These are phyloP conservation scores for Starmerella geochares DNA, from an alignment of 805 yeast species.

Conservation along the genomic window DNA sequence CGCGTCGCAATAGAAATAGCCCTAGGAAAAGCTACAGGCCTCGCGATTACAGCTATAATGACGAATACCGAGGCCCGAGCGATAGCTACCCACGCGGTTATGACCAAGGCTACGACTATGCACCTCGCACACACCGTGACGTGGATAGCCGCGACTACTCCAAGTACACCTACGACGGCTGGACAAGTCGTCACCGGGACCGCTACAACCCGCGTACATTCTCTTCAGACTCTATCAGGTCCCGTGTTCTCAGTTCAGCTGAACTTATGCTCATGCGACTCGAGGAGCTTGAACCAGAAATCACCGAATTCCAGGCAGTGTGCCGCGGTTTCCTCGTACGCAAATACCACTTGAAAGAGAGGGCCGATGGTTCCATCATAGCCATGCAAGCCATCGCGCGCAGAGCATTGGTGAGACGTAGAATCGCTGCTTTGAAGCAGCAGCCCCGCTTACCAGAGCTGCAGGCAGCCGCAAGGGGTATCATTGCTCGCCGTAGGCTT, in stretches of 20 bases:
- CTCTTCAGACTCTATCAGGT: slow-evolving; percentile 15
- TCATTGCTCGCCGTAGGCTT: background rate
- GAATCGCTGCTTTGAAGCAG: background rate
- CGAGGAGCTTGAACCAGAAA: slow-evolving; percentile 29
- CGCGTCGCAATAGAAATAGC: slow-evolving; percentile 4
- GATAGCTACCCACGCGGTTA: background rate
- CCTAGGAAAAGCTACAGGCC: background rate
- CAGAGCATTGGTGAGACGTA: background rate
- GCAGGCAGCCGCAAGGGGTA: background rate
- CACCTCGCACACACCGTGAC: background rate
- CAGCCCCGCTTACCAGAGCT: background rate
- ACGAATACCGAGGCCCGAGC: background rate
- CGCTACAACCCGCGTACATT: slow-evolving; percentile 2
- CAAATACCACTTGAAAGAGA: background rate
- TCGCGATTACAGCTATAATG: slow-evolving; percentile 1
- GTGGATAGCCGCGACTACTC: background rate
- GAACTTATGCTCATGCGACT: slow-evolving; percentile 29
- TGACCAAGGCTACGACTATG: slow-evolving; percentile 10
- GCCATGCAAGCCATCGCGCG: slow-evolving; percentile 30
- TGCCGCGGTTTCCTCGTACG: slow-evolving; percentile 1
- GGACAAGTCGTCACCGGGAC: slow-evolving; percentile 3
- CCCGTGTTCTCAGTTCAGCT: slow-evolving; percentile 26
- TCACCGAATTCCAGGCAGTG: slow-evolving; percentile 35
- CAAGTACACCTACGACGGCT: background rate
- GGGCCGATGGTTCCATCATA: slow-evolving; percentile 30